Percentiles rank a stretch among this genome's conserved stretches.
Conservation (phyloP, 2,329 filamentous ascomycete species). For the Fusarium sp. region DNA sequence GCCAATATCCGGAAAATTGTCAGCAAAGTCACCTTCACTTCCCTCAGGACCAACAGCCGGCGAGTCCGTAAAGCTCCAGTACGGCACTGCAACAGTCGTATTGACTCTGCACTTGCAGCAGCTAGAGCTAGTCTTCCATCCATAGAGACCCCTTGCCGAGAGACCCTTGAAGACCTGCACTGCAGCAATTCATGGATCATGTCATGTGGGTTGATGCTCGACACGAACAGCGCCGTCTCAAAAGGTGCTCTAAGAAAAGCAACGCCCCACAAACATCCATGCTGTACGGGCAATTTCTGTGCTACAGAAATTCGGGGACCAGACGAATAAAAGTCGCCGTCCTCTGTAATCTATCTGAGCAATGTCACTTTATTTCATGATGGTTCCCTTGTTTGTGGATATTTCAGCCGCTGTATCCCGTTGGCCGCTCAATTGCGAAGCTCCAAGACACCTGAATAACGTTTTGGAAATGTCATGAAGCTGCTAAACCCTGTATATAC, state of each 20-base stretch:
- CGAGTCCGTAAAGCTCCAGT: slow-evolving; percentile 34
- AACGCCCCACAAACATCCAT: slow-evolving; percentile 28
- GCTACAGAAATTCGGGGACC: slow-evolving; percentile 31
- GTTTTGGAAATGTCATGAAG: not conserved
- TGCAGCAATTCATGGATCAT: slow-evolving; percentile 19
- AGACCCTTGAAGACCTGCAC: slow-evolving; percentile 12
- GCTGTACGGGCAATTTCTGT: slow-evolving; percentile 9
- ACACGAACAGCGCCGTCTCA: slow-evolving; percentile 32
- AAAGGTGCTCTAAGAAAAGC: slow-evolving; percentile 19
- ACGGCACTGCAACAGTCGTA: slow-evolving; percentile 21
- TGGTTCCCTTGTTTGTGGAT: slow-evolving; percentile 15
- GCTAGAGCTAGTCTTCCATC: slow-evolving; percentile 8
- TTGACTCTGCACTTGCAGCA: slow-evolving; percentile 13
- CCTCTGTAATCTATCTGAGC: not conserved
- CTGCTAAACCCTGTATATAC: not conserved
- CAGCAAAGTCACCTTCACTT: slow-evolving; percentile 6
- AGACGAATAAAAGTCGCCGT: slow-evolving; percentile 22
- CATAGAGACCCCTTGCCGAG: slow-evolving; percentile 31
- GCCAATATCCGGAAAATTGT: slow-evolving; percentile 13
- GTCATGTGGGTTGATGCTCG: slow-evolving; percentile 24
- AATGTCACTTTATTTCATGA: slow-evolving; percentile 9
- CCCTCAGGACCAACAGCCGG: slow-evolving; percentile 31
- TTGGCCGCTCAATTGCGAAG: slow-evolving; percentile 9
- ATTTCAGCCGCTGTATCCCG: not conserved
- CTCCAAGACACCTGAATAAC: not conserved